Percentiles rank a stretch among this genome's conserved stretches.
These are phyloP conservation scores for Gamsiella multidivaricata DNA, from an alignment of 192 early-diverging fungal genomes.

Conservation along the genomic window DNA sequence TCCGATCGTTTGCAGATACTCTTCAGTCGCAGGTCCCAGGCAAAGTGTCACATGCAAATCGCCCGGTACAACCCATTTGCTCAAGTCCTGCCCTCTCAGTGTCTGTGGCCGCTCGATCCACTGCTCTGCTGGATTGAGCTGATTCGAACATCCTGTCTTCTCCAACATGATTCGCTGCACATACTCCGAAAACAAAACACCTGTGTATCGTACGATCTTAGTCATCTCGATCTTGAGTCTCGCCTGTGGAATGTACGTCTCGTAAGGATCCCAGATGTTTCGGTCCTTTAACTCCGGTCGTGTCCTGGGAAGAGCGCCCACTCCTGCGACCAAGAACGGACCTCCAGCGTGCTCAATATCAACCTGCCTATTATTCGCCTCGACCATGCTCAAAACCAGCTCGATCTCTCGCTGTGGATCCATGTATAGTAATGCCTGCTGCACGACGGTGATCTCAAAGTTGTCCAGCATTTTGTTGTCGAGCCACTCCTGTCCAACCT, in stretches of 20 bases:
- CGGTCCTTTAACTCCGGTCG: slow-evolving; percentile 27
- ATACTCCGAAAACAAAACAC: slow-evolving; percentile 35
- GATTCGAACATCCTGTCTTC: neutral
- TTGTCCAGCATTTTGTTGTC: slow-evolving; percentile 29
- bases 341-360: slow-evolving; percentile 32
- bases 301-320: slow-evolving; percentile 26
- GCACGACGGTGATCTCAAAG: slow-evolving; percentile 37
- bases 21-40: slow-evolving; percentile 13
- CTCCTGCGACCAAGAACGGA: slow-evolving; percentile 27
- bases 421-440: slow-evolving; percentile 38
- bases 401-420: slow-evolving; percentile 34
- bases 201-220: slow-evolving; percentile 36
- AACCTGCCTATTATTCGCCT: slow-evolving; percentile 41
- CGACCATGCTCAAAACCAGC: slow-evolving; percentile 38
- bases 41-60: slow-evolving; percentile 45
- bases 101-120: slow-evolving; percentile 16
- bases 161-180: slow-evolving; percentile 21
- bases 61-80: slow-evolving; percentile 43
- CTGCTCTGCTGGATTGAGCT: neutral
- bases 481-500: slow-evolving; percentile 49
- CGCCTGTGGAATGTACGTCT: slow-evolving; percentile 35
- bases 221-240: slow-evolving; percentile 28
- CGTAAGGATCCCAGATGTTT: slow-evolving; percentile 42
- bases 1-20: slow-evolving; percentile 22
- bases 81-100: slow-evolving; percentile 10